A percentile compares a stretch with the other conserved stretches of the same genome.
phyloP scores from a whole-genome alignment of 2,329 filamentous ascomycete species.

The Colletotrichum sp. region DNA sequence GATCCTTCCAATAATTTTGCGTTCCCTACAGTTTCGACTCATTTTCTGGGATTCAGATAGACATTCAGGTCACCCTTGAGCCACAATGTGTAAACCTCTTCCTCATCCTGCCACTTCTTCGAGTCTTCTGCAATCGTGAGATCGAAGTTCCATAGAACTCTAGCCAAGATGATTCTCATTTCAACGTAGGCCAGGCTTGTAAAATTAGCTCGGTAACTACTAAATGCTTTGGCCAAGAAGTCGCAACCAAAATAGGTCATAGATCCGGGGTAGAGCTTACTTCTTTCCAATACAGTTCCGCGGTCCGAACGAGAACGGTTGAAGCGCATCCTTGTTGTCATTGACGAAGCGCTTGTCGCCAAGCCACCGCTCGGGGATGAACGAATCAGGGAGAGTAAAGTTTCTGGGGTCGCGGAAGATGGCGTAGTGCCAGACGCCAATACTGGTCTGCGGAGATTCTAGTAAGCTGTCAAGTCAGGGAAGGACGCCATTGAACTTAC shows the following conservation, averaged over 20 bases:
- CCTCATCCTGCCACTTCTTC: conserved; percentile 38
- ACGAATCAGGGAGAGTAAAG: background rate
- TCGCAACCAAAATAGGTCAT: background rate
- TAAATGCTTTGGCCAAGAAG: background rate
- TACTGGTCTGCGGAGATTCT: background rate
- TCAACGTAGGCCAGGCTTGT: background rate
- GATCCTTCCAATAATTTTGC: background rate
- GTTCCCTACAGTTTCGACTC: background rate
- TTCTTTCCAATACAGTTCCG: conserved; percentile 35
- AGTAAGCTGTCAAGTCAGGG: background rate
- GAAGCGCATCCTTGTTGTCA: conserved; percentile 26
- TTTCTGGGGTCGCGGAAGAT: background rate
- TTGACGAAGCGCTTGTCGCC: conserved; percentile 21
- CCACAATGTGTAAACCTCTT: conserved; percentile 30
- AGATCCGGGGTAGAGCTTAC: conserved; percentile 24
- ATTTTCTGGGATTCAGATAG: conserved; percentile 20
- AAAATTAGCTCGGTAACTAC: background rate
- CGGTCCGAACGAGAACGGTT: conserved; percentile 32
- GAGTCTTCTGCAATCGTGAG: conserved; percentile 39
- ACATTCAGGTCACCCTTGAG: conserved; percentile 31
- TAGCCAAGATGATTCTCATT: background rate
- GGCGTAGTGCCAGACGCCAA: background rate
- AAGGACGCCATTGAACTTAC: conserved; percentile 28
- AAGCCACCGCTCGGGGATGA: conserved; percentile 36
- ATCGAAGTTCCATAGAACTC: conserved; percentile 49